A percentile compares a stretch with the other conserved stretches of the same genome.
Conservation (phyloP, 805 yeast species). For the Candida nonsorbophila region DNA sequence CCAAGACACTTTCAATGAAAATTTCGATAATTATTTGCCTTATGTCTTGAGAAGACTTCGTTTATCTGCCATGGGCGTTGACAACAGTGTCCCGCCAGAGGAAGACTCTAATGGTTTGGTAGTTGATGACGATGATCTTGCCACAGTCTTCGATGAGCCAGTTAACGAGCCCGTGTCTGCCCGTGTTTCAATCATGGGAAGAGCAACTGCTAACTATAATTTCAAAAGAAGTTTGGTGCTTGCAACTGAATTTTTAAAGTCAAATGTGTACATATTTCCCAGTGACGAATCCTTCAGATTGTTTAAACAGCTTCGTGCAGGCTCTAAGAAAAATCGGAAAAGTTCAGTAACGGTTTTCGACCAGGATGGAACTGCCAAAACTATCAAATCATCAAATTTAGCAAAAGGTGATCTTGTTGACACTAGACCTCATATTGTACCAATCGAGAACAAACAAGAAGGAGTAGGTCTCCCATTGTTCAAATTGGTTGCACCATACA, state of each 20-base stretch:
- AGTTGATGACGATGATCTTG: conserved; percentile 13
- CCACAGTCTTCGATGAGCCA: conserved; percentile 16
- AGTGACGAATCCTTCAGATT: conserved; percentile 20
- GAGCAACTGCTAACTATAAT: conserved; percentile 15
- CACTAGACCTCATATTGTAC: conserved; percentile 25
- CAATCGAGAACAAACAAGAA: conserved; percentile 21
- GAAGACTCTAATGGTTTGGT: conserved; percentile 1
- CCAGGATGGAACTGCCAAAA: conserved; percentile 12
- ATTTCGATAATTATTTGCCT: conserved; percentile 33
- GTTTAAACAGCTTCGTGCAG: conserved; percentile 21
- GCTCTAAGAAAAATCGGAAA: conserved; percentile 15
- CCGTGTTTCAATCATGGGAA: conserved; percentile 10
- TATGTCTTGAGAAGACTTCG: conserved; percentile 28
- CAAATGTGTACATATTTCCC: conserved; percentile 23
- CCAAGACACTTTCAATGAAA: conserved; percentile 32
- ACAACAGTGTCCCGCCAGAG: neutral
- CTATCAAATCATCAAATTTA: conserved; percentile 1
- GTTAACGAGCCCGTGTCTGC: conserved; percentile 4
- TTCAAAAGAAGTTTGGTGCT: conserved; percentile 24
- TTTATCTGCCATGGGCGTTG: conserved; percentile 5
- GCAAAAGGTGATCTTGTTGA: conserved; percentile 14
- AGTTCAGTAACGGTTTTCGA: conserved; percentile 16
- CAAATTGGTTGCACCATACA: conserved; percentile 29
- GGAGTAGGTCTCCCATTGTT: conserved; percentile 35
- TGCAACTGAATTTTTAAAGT: conserved; percentile 28